Percentiles rank a stretch among this genome's conserved stretches.
phyloP scores from a whole-genome alignment of 192 early-diverging fungal species.

The Coemansia sp. region DNA sequence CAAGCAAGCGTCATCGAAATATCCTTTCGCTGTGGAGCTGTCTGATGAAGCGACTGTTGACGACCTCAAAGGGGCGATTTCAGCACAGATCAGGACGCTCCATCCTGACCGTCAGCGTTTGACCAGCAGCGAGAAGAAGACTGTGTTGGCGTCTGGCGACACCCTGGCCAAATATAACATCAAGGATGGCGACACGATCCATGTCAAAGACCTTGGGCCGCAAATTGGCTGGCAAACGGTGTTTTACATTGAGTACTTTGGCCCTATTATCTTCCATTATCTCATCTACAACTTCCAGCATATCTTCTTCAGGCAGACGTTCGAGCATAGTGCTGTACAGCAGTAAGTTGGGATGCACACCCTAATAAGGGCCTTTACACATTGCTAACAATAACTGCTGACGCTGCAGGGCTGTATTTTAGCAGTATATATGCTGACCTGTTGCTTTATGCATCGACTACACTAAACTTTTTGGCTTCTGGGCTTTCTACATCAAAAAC shows the following conservation, averaged over 20 bases:
- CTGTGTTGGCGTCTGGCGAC: constrained; percentile 56
- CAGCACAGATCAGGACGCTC: constrained; percentile 51
- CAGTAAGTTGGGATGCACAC: constrained; percentile 34
- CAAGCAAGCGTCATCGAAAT: constrained; percentile 15
- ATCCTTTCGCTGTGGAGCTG: constrained; percentile 61
- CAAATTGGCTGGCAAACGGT: constrained; percentile 95
- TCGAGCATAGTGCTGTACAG: constrained; percentile 77
- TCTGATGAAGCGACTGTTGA: constrained; percentile 61
- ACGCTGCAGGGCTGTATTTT: not conserved
- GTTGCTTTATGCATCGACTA: not conserved
- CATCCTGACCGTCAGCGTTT: constrained; percentile 82
- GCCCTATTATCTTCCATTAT: constrained; percentile 84
- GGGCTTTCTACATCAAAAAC: not conserved
- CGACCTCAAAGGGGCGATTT: constrained; percentile 69
- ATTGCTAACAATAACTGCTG: constrained; percentile 1
- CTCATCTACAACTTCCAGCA: constrained; percentile 75
- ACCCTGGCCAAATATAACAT: constrained; percentile 63
- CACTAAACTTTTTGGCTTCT: not conserved
- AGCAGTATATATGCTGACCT: not conserved
- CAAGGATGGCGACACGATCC: constrained; percentile 61
- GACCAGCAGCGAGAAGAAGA: constrained; percentile 64
- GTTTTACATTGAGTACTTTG: constrained; percentile 91
- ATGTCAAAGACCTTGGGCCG: constrained; percentile 76
- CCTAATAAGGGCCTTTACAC: not conserved
- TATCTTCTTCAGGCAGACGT: constrained; percentile 64